A percentile compares a stretch with the other conserved stretches of the same genome.
These are phyloP conservation scores for Arbutus unedo DNA, from an alignment of 148 eudicot genomes.

Conservation along the genomic window DNA sequence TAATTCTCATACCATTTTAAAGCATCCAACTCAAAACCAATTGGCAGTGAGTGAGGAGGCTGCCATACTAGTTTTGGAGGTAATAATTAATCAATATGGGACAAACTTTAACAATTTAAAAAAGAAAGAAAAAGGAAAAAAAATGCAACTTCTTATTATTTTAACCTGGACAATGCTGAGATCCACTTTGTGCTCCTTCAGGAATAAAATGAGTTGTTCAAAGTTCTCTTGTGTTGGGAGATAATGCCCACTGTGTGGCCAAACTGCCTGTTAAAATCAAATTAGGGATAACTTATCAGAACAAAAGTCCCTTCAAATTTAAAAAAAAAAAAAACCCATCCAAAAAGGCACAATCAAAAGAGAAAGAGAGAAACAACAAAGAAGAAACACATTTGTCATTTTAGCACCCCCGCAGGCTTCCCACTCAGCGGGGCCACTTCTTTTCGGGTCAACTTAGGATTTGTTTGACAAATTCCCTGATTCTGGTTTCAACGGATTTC, in stretches of 20 bases:
- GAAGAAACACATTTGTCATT: too few species aligned
- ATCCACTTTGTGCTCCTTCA: conserved; percentile 55
- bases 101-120: background rate
- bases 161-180: conserved; percentile 61
- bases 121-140: background rate
- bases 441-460: too few species aligned
- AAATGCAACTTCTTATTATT: background rate
- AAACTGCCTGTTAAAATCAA: conserved; percentile 30
- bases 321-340: background rate
- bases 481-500: too few species aligned
- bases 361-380: background rate
- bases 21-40: too few species aligned
- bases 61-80: too few species aligned
- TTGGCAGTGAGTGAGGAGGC: too few species aligned
- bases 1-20: too few species aligned
- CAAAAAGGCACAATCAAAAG: background rate
- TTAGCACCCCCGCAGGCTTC: too few species aligned
- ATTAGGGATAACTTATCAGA: background rate
- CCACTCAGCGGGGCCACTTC: too few species aligned
- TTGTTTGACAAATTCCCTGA: too few species aligned
- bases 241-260: conserved; percentile 90
- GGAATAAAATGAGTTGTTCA: conserved; percentile 66
- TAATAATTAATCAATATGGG: too few species aligned
- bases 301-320: background rate
- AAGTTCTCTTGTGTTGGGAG: conserved; percentile 86